Conservation (phyloP, 192 early-diverging fungal genomes). For the Gamsiella multidivaricata region DNA sequence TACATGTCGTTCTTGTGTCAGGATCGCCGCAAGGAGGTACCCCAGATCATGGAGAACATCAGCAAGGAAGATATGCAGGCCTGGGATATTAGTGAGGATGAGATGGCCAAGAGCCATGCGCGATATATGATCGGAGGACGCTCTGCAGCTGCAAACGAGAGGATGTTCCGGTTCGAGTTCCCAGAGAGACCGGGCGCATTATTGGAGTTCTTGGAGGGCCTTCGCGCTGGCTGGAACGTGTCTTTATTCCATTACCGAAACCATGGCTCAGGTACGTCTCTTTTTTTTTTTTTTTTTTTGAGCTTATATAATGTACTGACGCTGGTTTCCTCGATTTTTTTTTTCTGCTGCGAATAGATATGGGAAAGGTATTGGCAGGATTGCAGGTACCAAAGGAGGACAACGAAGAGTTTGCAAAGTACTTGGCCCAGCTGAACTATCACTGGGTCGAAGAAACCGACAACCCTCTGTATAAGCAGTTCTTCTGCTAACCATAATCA, state of each 20-base stretch:
- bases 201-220: slow-evolving; percentile 81
- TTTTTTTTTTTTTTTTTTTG: neutral
- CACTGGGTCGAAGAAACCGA: slow-evolving; percentile 92
- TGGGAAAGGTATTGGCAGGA: slow-evolving; percentile 92
- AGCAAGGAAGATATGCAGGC: slow-evolving; percentile 71
- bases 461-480: slow-evolving; percentile 90
- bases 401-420: slow-evolving; percentile 74
- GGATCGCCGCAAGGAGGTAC: slow-evolving; percentile 76
- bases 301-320: neutral
- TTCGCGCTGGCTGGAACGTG: slow-evolving; percentile 79
- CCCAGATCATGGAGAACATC: slow-evolving; percentile 73
- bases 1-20: slow-evolving; percentile 89
- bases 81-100: slow-evolving; percentile 90
- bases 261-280: slow-evolving; percentile 78
- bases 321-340: too few species aligned
- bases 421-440: slow-evolving; percentile 85
- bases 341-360: slow-evolving; percentile 73
- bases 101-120: slow-evolving; percentile 96
- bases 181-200: slow-evolving; percentile 95
- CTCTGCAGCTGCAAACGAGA: slow-evolving; percentile 81
- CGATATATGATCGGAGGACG: slow-evolving; percentile 93
- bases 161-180: slow-evolving; percentile 94
- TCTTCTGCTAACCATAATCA: slow-evolving; percentile 63
- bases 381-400: slow-evolving; percentile 87
- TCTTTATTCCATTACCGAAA: slow-evolving; percentile 98